Base-by-base conservation (phyloP, 352 stramenopile genomes). In the Plasmopara muralis region DNA sequence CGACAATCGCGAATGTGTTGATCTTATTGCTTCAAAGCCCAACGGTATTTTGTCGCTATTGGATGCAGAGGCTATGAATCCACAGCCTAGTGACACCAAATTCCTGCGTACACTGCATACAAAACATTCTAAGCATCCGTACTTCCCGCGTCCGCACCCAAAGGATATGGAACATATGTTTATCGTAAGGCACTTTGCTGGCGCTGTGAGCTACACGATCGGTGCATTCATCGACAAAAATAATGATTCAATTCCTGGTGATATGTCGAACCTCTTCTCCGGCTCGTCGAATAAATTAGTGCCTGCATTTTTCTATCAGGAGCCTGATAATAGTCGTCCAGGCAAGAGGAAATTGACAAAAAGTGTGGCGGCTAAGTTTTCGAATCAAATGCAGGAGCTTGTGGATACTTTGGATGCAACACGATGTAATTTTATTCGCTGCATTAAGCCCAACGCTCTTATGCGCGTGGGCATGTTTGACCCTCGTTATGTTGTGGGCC, bases 141-240 rank as follows among this genome's bases (percentile, higher is more conserved):
- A 94, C 70, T 96, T 95, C 56, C 73, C 70, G 8, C 77, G 73
- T 1, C 83, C 85, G 16, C 87, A 96, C 57, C 76, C 77, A 37
- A 95, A 95, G 60, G 83, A 96, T 55, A 94, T 89, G 79, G 68
- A 93, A 46, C 70, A 89, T 43, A 85, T 79, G 68, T 97, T 97
- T 49, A 94, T 92, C 31, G 81, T 97, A 56, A 69, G 73, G 44
- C 88, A 97, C 66, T 97, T 95, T 60, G 87, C 85, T 30, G 82
- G 82, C n/a, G 79, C 64, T 31, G 88, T 97, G 40, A 81, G 77
- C 60, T 97, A 97, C 72, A 90, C 85, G 50, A 79, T 94, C 46
- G 86, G 86, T 40, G 70, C 73, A 16, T 96, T 96, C 55, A 92
- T 96, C 31, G 82, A 95, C 73, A 96, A 95, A 65, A 96, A 95